Percentiles rank a stretch among this genome's conserved stretches.
Conservation (phyloP, 2,329 filamentous ascomycete species). For the Exophiala phaeomuriformis region DNA sequence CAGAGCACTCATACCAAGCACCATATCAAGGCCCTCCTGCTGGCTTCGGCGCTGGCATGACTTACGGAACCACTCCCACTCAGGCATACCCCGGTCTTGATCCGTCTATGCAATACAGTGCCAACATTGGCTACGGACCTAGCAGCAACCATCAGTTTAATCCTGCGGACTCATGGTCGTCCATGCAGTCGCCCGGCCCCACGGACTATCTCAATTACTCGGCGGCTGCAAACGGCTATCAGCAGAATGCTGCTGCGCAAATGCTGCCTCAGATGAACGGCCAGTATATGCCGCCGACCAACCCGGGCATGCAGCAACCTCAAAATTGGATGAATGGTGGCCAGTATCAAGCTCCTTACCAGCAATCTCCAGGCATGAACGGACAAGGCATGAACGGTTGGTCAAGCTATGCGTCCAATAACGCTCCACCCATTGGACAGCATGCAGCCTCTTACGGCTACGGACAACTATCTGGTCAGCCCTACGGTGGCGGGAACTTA, state of each 20-base stretch:
- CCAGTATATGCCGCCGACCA: conserved; percentile 30
- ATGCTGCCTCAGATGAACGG: conserved; percentile 19
- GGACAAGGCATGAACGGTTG: conserved; percentile 30
- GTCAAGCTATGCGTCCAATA: conserved; percentile 11
- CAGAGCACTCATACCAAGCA: conserved; percentile 13
- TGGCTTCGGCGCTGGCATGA: conserved; percentile 17
- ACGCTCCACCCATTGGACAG: conserved; percentile 10
- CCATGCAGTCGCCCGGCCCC: conserved; percentile 8
- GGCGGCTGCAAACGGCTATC: conserved; percentile 11
- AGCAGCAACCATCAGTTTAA: conserved; percentile 8
- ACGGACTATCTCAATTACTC: conserved; percentile 18
- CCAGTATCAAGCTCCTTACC: conserved; percentile 35
- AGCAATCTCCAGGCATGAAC: conserved; percentile 35
- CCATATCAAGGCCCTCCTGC: conserved; percentile 12
- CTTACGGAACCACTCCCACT: conserved; percentile 23
- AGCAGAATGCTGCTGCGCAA: conserved; percentile 12
- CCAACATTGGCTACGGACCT: conserved; percentile 6
- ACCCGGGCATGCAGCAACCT: conserved; percentile 26
- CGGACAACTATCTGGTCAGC: conserved; percentile 65
- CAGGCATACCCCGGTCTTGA: conserved; percentile 24
- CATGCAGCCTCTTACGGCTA: conserved; percentile 59
- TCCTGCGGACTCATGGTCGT: conserved; percentile 17
- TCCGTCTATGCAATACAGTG: conserved; percentile 16
- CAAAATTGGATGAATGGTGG: conserved; percentile 31
- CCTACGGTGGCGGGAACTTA: conserved; percentile 52